Conservation (phyloP, 2,329 filamentous ascomycete species). For the Pseudovirgaria hyperparasitica region DNA sequence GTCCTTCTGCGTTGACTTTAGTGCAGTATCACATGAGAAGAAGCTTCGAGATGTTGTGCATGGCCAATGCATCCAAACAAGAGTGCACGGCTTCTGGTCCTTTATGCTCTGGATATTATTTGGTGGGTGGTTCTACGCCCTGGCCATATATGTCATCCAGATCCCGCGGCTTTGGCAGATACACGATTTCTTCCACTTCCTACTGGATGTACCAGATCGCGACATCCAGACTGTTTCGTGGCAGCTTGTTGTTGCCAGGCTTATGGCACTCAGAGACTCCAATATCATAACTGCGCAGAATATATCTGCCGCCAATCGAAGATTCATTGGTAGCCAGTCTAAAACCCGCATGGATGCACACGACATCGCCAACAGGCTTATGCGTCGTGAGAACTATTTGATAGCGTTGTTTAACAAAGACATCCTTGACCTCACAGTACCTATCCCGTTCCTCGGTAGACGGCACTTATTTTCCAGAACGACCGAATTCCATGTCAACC, state of each 20-base stretch:
- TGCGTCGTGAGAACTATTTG: conserved; percentile 93
- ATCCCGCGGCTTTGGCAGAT: conserved; percentile 61
- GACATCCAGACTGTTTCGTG: conserved; percentile 93
- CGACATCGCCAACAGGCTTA: conserved; percentile 90
- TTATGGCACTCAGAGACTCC: conserved; percentile 73
- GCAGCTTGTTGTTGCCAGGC: conserved; percentile 76
- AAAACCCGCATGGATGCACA: conserved; percentile 92
- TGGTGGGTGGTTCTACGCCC: conserved; percentile 74
- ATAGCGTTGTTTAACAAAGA: conserved; percentile 98
- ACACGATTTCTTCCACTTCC: conserved; percentile 72
- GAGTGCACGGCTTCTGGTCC: conserved; percentile 66
- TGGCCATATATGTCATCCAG: conserved; percentile 61
- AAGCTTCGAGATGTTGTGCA: conserved; percentile 49
- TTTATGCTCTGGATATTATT: conserved; percentile 72
- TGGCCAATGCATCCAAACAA: conserved; percentile 54
- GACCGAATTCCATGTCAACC: conserved; percentile 82
- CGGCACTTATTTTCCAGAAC: conserved; percentile 80
- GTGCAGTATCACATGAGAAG: conserved; percentile 54
- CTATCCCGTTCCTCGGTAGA: conserved; percentile 68
- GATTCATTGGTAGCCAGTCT: conserved; percentile 65
- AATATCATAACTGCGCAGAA: conserved; percentile 71
- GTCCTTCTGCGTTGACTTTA: conserved; percentile 75
- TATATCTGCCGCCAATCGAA: conserved; percentile 44
- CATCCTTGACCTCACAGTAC: conserved; percentile 73
- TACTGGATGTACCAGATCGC: conserved; percentile 69